phyloP scores from a whole-genome alignment of 345 rosid genomes.

The Camelina hispida region DNA sequence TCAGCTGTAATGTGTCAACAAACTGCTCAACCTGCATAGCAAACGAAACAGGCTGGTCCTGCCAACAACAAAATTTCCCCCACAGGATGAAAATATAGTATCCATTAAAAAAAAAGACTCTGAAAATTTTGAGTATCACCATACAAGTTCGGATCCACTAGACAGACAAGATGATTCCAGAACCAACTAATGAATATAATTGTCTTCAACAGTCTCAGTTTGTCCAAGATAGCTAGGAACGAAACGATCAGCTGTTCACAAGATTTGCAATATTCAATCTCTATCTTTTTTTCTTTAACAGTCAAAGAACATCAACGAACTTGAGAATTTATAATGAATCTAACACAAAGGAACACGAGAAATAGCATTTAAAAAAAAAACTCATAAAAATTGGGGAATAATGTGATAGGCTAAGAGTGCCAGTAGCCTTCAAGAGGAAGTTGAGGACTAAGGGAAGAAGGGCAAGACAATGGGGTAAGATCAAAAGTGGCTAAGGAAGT shows the following conservation, averaged over 20 bases:
- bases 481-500: too few relatives aligned
- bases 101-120: conserved; percentile 1
- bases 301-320: too few relatives aligned
- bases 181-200: conserved; percentile 86
- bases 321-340: too few relatives aligned
- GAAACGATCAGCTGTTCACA: conserved; percentile 63
- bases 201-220: conserved; percentile 40
- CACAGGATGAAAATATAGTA: background rate
- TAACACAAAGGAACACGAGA: too few relatives aligned
- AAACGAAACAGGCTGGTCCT: conserved; percentile 86
- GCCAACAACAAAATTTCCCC: conserved; percentile 1
- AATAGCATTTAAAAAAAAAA: too few relatives aligned
- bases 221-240: conserved; percentile 90
- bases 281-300: conserved; percentile 12
- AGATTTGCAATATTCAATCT: conserved; percentile 10
- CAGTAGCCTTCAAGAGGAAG: too few relatives aligned
- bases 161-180: conserved; percentile 73
- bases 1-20: conserved; percentile 75
- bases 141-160: conserved; percentile 67
- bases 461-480: too few relatives aligned
- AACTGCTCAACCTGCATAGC: conserved; percentile 89
- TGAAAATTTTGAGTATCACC: conserved; percentile 46
- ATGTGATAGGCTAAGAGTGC: too few relatives aligned
- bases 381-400: too few relatives aligned
- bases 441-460: too few relatives aligned